These are phyloP conservation scores for Cicer bijugum DNA, from an alignment of 306 rosid genomes.

Conservation along the genomic window DNA sequence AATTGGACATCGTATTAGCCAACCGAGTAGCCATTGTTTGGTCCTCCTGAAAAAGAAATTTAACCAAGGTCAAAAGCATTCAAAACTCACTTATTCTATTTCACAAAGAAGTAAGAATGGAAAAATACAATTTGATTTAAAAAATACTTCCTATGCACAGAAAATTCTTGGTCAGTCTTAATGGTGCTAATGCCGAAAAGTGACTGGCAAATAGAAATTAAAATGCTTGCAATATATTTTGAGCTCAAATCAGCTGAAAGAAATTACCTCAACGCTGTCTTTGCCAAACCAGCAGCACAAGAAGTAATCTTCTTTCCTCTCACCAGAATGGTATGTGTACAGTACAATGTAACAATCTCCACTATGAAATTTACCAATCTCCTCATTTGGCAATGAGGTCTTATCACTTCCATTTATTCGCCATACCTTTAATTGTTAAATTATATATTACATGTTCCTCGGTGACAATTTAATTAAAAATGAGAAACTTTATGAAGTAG, in stretches of 20 bases:
- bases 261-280: conserved; percentile 81
- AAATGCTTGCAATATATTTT: conserved; percentile 28
- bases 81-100: conserved; percentile 18
- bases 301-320: conserved; percentile 91
- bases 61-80: conserved; percentile 35
- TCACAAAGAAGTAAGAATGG: not conserved
- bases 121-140: conserved; percentile 18
- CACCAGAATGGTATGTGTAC: conserved; percentile 87
- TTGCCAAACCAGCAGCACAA: conserved; percentile 98
- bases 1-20: conserved; percentile 69
- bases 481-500: conserved; percentile 23
- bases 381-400: conserved; percentile 71
- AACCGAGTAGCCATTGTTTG: conserved; percentile 68
- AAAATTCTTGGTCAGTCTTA: not conserved
- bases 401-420: conserved; percentile 71
- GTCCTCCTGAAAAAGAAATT: conserved; percentile 70
- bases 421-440: conserved; percentile 71
- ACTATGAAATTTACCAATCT: conserved; percentile 81
- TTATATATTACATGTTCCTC: conserved; percentile 14
- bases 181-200: not conserved
- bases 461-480: not conserved
- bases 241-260: conserved; percentile 42
- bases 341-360: conserved; percentile 89
- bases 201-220: conserved; percentile 16
- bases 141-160: not conserved